A percentile compares a stretch with the other conserved stretches of the same genome.
phyloP scores from a whole-genome alignment of 495 filamentous ascomycete species.

The Tuber umbilicatum region DNA sequence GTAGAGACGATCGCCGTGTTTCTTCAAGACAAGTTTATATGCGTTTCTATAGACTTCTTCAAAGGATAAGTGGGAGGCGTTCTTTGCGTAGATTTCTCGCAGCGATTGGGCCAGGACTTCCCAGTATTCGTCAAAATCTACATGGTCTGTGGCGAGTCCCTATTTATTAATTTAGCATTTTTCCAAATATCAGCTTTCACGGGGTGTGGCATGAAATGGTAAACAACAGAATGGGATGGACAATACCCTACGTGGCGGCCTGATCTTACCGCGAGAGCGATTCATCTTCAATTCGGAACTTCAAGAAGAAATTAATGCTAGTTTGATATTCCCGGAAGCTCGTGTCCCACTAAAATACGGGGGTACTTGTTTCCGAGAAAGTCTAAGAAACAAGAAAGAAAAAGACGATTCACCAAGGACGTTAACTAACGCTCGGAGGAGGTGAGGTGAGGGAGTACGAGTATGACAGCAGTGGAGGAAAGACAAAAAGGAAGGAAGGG shows the following conservation, averaged over 20 bases:
- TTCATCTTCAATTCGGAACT: slow-evolving; percentile 17
- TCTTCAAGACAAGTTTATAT: slow-evolving; percentile 91
- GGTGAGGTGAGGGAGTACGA: not conserved
- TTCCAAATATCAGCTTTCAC: not conserved
- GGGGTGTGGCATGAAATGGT: slow-evolving; percentile 7
- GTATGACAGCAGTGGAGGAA: not conserved
- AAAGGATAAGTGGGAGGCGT: slow-evolving; percentile 83
- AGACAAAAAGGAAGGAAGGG: not conserved
- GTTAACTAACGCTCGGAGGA: not conserved
- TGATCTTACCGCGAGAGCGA: slow-evolving; percentile 54
- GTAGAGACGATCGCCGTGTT: slow-evolving; percentile 79
- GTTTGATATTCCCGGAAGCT: not conserved
- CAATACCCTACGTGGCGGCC: slow-evolving; percentile 66
- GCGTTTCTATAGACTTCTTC: slow-evolving; percentile 91
- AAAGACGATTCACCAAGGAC: not conserved
- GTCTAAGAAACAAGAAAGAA: not conserved
- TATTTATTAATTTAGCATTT: slow-evolving; percentile 31
- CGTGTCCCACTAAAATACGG: not conserved
- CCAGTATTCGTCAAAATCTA: slow-evolving; percentile 84
- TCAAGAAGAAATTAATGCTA: not conserved
- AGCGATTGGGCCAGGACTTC: slow-evolving; percentile 63
- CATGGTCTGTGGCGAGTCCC: slow-evolving; percentile 53
- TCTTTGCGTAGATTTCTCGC: slow-evolving; percentile 81
- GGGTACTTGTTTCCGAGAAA: not conserved
- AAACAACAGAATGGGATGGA: slow-evolving; percentile 3